Base-by-base conservation (phyloP, 306 rosid genomes). In the Vigna reflexopilosa region DNA sequence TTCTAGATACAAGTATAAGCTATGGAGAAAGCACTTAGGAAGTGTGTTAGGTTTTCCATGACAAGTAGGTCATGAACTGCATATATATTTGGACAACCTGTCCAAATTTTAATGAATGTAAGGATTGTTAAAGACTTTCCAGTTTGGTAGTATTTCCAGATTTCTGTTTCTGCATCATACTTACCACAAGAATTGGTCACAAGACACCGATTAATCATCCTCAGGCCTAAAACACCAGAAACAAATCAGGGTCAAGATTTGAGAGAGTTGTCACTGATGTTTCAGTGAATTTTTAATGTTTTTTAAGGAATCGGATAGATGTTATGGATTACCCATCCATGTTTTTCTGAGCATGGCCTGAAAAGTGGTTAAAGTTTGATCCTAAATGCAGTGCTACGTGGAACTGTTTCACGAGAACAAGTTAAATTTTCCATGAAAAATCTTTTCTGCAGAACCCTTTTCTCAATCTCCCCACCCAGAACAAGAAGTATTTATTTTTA, bases 51-150 rank as follows among this genome's bases (percentile, higher is more conserved):
- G 70, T 61, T 79, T 83, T 79, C 75, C n/a, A 45, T 42, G 32
- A 47, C 77, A 7, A 68, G 68, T 24, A 38, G 66, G 50, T 71
- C 7, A 75, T 20, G 3, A 40, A 63, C 10, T 14, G 70, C 50
- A 10, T 77, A 56, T 55, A 10, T 77, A 56, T 48, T 75, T 78
- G 81, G 79, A 85, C 32, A 5, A 57, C 74, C 48, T 40, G 82
- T 79, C 86, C 82, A 81, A 75, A 82, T 79, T 75, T 79, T 9
- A 52, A 51, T 73, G 56, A 68, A 17, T 67, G 82, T 44, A 80
- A 45, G 57, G 49, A 74, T 8, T 51, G 65, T 67, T 30, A 10
- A 57, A 63, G 50, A 63, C n/a, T 76, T 71, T 22, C 44, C 48
- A 28, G 58, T 4, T 5, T 26, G 4, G 22, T 3, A 4, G 40